Conservation (phyloP, 2,329 filamentous ascomycete species). For the Lecanicillium sp. region DNA sequence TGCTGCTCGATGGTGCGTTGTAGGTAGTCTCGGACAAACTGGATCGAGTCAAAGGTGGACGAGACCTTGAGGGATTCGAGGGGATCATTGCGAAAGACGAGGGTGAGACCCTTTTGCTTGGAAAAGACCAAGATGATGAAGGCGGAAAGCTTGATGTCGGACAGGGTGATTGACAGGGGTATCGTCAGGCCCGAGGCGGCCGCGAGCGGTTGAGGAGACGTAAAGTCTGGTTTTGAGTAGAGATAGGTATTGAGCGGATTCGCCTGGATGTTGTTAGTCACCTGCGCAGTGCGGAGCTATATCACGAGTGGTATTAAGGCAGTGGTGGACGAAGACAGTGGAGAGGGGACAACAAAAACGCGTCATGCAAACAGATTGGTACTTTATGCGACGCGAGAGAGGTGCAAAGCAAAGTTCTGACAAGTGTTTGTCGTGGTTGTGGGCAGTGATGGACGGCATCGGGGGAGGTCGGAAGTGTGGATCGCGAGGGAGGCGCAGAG, state of each 20-base stretch:
- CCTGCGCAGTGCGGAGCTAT: neutral
- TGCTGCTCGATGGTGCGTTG: slow-evolving; percentile 95
- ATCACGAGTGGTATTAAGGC: slow-evolving; percentile 1
- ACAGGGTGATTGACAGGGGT: slow-evolving; percentile 92
- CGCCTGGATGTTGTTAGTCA: slow-evolving; percentile 42
- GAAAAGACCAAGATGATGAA: slow-evolving; percentile 98
- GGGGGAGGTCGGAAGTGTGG: no score
- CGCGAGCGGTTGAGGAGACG: slow-evolving; percentile 84
- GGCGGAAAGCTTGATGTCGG: slow-evolving; percentile 89
- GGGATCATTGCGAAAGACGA: slow-evolving; percentile 97
- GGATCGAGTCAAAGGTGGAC: slow-evolving; percentile 97
- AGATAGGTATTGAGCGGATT: slow-evolving; percentile 96
- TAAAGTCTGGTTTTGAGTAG: slow-evolving; percentile 83
- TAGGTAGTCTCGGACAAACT: slow-evolving; percentile 93
- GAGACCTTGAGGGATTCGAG: slow-evolving; percentile 97
- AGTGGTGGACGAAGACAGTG: neutral
- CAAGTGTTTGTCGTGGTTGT: no score
- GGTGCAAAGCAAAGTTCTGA: no score
- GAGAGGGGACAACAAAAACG: no score
- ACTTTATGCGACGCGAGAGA: no score
- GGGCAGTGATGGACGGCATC: no score
- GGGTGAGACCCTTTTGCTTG: slow-evolving; percentile 89
- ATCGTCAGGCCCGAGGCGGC: slow-evolving; percentile 91
- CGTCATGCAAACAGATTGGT: no score
- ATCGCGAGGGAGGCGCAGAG: no score